Evolutionary conservation across 805 yeast species (phyloP), one percentile per base, ranked within the genome.

Genomic region (Candida qinlingensis): DNA sequence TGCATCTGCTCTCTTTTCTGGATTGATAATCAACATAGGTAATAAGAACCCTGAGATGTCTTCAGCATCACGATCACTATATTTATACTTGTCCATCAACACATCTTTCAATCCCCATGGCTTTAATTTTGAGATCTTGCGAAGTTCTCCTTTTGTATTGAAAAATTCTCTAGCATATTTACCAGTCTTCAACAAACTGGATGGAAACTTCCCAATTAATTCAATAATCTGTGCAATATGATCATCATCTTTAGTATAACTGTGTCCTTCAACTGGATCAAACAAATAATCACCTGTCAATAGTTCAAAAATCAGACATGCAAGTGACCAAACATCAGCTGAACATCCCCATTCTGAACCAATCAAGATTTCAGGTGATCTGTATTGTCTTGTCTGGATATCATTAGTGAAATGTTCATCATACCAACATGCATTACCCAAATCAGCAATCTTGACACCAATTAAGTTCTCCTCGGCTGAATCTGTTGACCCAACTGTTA

Each of bases 141-240:
- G 79, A 54, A 94, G 69, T 48, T 86, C 83, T 13, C 88, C 89
- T 52, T 79, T 70, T 1, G 80, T 70, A 67, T 83, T 79, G 76
- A 86, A 83, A 59, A 80, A 76, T 61, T 81, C 79, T 49, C 77
- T 62, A 7, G 87, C 66, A 71, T 82, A 74, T 64, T 77, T 75
- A 42, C 90, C 83, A 54, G 80, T 74, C 65, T 76, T 71, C 46
- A 85, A 64, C 57, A 83, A 61, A 42, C 74, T 70, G 12, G 77
- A 57, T 2, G 96, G 95, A 47, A 85, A 70, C 33, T 77, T 74
- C 1, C 95, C 92, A 45, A 87, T 63, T 13, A 87, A 71, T 65
- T 92, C 98, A 35, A 94, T 82, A 11, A 94, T 88, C 65, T 94
- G 98, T 0, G 98, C 98, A 58, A 94, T 75, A 65, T 94, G 99